phyloP scores from a whole-genome alignment of 129 eudicot genomes.

The Chrysanthemum seticuspe region DNA sequence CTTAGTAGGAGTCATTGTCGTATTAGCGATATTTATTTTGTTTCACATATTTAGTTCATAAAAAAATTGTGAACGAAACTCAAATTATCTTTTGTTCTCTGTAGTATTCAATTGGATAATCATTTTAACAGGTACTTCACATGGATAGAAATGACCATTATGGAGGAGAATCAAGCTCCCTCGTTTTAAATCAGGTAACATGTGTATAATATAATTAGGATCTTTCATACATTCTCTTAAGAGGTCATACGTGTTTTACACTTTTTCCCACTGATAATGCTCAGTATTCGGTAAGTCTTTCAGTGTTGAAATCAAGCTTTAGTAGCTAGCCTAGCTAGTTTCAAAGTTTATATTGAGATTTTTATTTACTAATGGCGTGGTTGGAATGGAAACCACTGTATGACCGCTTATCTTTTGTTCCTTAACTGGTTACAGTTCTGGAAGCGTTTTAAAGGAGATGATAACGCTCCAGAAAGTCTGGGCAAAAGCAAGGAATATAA shows the following conservation, averaged over 20 bases:
- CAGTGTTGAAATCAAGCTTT: too few species aligned
- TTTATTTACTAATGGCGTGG: too few species aligned
- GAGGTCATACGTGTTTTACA: not conserved
- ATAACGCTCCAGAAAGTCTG: slow-evolving; percentile 55
- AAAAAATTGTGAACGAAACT: not conserved
- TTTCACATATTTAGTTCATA: not conserved
- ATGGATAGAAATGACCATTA: slow-evolving; percentile 80
- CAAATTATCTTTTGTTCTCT: not conserved
- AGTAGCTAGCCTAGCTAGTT: too few species aligned
- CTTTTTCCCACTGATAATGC: not conserved
- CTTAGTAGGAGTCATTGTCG: too few species aligned
- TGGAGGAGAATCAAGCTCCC: slow-evolving; percentile 87
- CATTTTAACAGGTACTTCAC: slow-evolving; percentile 65
- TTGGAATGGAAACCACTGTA: not conserved
- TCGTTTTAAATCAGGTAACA: slow-evolving; percentile 62
- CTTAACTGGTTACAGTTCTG: slow-evolving; percentile 53
- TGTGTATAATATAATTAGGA: not conserved
- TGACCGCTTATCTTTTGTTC: not conserved
- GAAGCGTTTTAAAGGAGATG: slow-evolving; percentile 85
- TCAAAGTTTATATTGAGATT: too few species aligned
- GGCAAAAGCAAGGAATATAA: slow-evolving; percentile 88
- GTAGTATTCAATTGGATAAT: not conserved
- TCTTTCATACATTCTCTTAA: not conserved
- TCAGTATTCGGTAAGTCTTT: too few species aligned
- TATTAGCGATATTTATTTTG: not conserved